Conservation (phyloP, 2,329 filamentous ascomycete species). For the Pseudogymnoascus sp. region DNA sequence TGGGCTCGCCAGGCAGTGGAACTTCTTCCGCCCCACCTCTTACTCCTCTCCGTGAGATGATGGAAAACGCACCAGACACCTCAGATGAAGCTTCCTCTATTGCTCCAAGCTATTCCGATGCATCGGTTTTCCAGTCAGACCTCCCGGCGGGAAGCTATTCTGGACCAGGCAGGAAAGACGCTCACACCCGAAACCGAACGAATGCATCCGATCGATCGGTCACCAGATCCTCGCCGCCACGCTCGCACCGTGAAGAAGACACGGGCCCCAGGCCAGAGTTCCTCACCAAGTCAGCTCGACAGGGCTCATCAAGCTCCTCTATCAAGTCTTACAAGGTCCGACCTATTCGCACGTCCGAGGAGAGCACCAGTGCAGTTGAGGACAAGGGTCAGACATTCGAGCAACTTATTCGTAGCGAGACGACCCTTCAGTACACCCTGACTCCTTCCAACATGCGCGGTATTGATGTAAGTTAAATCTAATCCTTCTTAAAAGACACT, state of each 20-base stretch:
- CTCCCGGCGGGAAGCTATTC: neutral
- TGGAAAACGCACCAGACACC: constrained; percentile 25
- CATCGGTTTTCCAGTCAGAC: neutral
- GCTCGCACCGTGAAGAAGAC: neutral
- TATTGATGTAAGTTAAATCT: constrained; percentile 53
- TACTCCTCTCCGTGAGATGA: constrained; percentile 28
- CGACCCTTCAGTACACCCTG: constrained; percentile 75
- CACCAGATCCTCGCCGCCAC: neutral
- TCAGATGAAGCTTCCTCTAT: constrained; percentile 25
- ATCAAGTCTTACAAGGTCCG: constrained; percentile 38
- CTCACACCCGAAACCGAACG: constrained; percentile 1
- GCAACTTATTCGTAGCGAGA: constrained; percentile 70
- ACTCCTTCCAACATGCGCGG: constrained; percentile 74
- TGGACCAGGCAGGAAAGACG: neutral
- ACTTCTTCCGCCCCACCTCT: constrained; percentile 23
- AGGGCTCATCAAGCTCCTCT: constrained; percentile 41
- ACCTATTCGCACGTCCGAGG: constrained; percentile 50
- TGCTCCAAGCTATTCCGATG: constrained; percentile 16
- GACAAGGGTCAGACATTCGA: constrained; percentile 65
- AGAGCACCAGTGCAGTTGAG: constrained; percentile 38
- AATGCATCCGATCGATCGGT: constrained; percentile 6
- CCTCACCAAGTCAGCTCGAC: constrained; percentile 27
- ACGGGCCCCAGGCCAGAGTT: neutral
- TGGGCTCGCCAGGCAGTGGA: neutral
- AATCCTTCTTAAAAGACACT: neutral